phyloP scores from a whole-genome alignment of 805 yeast genomes.

The Yamadazyma nakazawae region DNA sequence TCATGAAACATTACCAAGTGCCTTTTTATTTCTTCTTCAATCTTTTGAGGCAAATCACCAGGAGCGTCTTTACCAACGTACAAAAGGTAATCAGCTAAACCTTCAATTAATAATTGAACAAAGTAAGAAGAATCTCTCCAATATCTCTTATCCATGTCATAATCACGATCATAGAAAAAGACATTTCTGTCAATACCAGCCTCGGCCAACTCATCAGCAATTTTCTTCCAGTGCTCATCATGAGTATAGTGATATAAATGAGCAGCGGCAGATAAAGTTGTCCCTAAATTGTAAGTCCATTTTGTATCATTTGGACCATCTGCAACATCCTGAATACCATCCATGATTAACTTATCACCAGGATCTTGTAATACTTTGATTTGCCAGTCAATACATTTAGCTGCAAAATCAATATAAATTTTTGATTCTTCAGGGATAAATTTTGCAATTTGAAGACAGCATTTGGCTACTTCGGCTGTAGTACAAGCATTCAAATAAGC shows the following conservation, averaged over 20 bases:
- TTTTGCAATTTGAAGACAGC: constrained; percentile 54
- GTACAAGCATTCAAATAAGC: constrained; percentile 63
- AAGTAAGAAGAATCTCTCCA: constrained; percentile 66
- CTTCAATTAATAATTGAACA: constrained; percentile 62
- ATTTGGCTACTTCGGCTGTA: constrained; percentile 64
- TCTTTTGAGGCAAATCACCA: constrained; percentile 32
- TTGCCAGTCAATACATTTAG: constrained; percentile 57
- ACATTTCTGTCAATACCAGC: constrained; percentile 58
- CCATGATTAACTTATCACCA: constrained; percentile 53
- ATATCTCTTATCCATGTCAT: constrained; percentile 50
- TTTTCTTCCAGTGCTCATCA: constrained; percentile 48
- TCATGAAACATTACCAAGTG: constrained; percentile 57
- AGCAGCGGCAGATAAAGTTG: constrained; percentile 55
- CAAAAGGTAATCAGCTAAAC: constrained; percentile 61
- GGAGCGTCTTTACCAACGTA: constrained; percentile 44
- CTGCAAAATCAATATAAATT: constrained; percentile 55
- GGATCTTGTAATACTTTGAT: constrained; percentile 50
- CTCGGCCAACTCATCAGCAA: constrained; percentile 47
- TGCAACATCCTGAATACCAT: constrained; percentile 53
- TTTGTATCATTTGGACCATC: constrained; percentile 47
- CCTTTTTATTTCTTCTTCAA: constrained; percentile 45
- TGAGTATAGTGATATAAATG: constrained; percentile 49
- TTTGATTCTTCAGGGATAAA: constrained; percentile 48
- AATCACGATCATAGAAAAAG: constrained; percentile 63
- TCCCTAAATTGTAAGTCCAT: constrained; percentile 68